These are phyloP conservation scores for Saccharomycopsis capsularis DNA, from an alignment of 805 yeast species.

Conservation along the genomic window DNA sequence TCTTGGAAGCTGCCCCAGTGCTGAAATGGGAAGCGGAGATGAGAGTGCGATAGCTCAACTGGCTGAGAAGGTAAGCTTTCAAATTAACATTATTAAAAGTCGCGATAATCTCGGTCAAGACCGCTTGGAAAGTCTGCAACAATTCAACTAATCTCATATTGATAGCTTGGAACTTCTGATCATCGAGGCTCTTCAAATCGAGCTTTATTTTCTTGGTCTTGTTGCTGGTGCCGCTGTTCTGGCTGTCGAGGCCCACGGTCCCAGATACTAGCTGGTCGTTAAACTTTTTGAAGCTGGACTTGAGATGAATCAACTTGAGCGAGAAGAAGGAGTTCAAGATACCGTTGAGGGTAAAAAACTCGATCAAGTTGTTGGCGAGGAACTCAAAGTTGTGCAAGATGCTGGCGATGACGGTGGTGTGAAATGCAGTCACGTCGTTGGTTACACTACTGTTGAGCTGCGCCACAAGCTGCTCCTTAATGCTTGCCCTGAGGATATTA, in stretches of 20 bases:
- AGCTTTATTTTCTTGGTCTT: not conserved
- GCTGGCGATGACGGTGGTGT: no score
- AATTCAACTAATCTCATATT: not conserved
- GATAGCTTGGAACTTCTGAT: not conserved
- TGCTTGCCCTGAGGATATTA: no score
- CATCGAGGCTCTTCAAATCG: not conserved
- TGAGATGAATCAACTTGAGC: slow-evolving; percentile 2
- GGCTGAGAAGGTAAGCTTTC: not conserved
- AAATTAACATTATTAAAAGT: not conserved
- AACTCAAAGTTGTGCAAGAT: not conserved
- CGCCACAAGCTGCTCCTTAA: no score
- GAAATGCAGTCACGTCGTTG: no score
- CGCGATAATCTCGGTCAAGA: not conserved
- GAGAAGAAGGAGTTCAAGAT: slow-evolving; percentile 1
- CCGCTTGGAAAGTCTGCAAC: not conserved
- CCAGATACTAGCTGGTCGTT: no score
- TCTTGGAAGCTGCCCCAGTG: no score
- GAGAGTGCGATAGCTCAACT: not conserved
- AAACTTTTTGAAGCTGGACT: not conserved
- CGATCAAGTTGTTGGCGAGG: slow-evolving; percentile 3
- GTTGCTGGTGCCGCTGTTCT: no score
- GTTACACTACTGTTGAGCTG: no score
- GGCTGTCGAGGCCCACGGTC: no score
- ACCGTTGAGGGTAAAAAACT: slow-evolving; percentile 8
- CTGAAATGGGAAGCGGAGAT: not conserved